Conservation (phyloP, 805 yeast species). For the Candida dajiaensis region DNA sequence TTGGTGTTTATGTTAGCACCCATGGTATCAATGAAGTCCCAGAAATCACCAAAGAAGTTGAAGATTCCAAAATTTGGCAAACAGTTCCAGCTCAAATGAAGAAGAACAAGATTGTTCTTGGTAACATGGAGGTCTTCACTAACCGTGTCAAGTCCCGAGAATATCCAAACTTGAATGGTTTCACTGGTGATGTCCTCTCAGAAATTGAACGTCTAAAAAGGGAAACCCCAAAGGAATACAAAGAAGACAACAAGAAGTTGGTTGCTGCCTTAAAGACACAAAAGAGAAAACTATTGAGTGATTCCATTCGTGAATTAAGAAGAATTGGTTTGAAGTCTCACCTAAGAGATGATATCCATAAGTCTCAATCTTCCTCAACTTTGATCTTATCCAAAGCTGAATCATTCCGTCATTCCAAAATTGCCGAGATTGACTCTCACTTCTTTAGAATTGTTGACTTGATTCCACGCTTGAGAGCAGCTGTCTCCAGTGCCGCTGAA, state of each 20-base stretch:
- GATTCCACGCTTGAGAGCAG: constrained; percentile 69
- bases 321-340: constrained; percentile 70
- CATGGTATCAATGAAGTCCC: constrained; percentile 11
- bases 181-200: constrained; percentile 46
- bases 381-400: constrained; percentile 50
- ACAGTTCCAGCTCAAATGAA: constrained; percentile 52
- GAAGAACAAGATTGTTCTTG: constrained; percentile 43
- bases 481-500: constrained; percentile 53
- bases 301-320: constrained; percentile 66
- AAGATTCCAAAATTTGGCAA: constrained; percentile 40
- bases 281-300: constrained; percentile 73
- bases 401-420: constrained; percentile 34
- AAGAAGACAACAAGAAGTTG: constrained; percentile 68
- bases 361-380: constrained; percentile 56
- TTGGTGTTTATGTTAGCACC: constrained; percentile 6
- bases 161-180: constrained; percentile 45
- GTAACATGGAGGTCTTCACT: constrained; percentile 49
- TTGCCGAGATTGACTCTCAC: constrained; percentile 44
- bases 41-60: constrained; percentile 3
- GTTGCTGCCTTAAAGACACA: constrained; percentile 73
- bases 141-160: constrained; percentile 26
- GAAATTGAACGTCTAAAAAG: constrained; percentile 58
- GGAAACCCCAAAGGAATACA: constrained; percentile 71
- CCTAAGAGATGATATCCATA: constrained; percentile 59
- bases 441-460: constrained; percentile 73